A percentile compares a stretch with the other conserved stretches of the same genome.
These are phyloP conservation scores for Gaertneriomyces semiglobifer DNA, from an alignment of 192 early-diverging fungal species.

Conservation along the genomic window DNA sequence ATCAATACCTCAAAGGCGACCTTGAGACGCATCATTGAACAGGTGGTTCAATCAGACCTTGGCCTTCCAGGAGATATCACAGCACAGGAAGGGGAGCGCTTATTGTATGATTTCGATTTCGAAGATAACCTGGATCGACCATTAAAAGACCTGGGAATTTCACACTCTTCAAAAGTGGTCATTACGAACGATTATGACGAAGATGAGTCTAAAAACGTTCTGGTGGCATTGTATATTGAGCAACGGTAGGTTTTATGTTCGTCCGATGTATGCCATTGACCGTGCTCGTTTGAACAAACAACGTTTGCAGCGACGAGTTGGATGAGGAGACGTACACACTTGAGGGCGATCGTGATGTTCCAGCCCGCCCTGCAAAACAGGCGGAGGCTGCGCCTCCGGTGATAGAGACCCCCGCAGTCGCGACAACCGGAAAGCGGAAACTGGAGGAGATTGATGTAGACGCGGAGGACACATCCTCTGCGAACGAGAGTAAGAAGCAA, in stretches of 20 bases:
- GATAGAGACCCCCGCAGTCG: too few relatives aligned
- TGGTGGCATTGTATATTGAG: neutral
- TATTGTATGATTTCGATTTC: slow-evolving; percentile 87
- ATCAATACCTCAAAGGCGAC: slow-evolving; percentile 60
- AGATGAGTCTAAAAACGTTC: neutral
- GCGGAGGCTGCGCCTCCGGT: too few relatives aligned
- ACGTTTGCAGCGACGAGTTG: neutral
- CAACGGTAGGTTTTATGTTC: slow-evolving; percentile 7
- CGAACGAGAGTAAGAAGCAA: too few relatives aligned
- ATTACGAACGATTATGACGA: slow-evolving; percentile 59
- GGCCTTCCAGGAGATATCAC: slow-evolving; percentile 68
- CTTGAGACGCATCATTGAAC: slow-evolving; percentile 63
- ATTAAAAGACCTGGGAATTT: slow-evolving; percentile 59
- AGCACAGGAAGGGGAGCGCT: slow-evolving; percentile 65
- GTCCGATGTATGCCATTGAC: neutral
- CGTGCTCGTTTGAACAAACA: neutral
- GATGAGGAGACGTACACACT: neutral
- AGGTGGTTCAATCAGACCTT: slow-evolving; percentile 36
- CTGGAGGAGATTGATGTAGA: too few relatives aligned
- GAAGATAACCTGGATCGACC: slow-evolving; percentile 69
- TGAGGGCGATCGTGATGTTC: neutral
- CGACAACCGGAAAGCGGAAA: too few relatives aligned
- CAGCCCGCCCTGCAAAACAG: neutral
- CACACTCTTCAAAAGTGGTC: slow-evolving; percentile 54
- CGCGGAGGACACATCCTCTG: too few relatives aligned